Evolutionary conservation across 2,329 filamentous ascomycete genomes (phyloP), one percentile per base, ranked within the genome.

Genomic region (Aureobasidium sp.): DNA sequence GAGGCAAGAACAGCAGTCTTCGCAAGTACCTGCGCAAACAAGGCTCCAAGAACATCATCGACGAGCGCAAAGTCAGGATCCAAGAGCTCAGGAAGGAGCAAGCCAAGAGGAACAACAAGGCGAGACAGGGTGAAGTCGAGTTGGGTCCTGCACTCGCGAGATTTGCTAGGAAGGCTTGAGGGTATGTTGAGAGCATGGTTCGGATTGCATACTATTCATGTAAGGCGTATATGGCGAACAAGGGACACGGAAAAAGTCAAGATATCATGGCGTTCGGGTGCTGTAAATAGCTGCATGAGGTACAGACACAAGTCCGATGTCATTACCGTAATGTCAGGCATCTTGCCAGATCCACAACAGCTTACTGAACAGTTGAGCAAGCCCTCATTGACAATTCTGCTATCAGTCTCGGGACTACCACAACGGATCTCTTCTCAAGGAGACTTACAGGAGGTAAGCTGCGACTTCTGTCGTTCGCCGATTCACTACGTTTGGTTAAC

Each of bases 1-100:
- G 93, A 61, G 94, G 94, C 59, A 90, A 92, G 80, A 99, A 95
- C 71, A 91, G 88, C 67, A 89, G 89, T 61, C 76, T 97, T 65
- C 86, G 90, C 70, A 91, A 92, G 73, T 92, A 95, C 71, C 75
- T 97, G 69, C 80, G 94, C 66, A 97, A 97, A 84, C 92, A 94
- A 77, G 86, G 90, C 47, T 87, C 87, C 69, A 90, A 88, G 81
- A 97, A 97, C 73, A 84, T 99, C 61, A 91, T 99, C 72, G 94
- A 99, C 78, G 94, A 96, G 80, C 92, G 93, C 82, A 86, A 89
- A 70, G 75, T 96, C 73, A 86, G 87, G 71, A 87, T 92, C 50
- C 89, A 96, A 73, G 89, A 91, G 75, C 79, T 96, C 71, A 86
- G 87, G 78, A 82, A 84, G 71, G 79, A 81, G 65, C 79, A 82